Evolutionary conservation across 225 moss, liverwort and hornwort genomes (phyloP), one percentile per base, ranked within the genome.

Genomic region (Pseudoscleropodium purum): DNA sequence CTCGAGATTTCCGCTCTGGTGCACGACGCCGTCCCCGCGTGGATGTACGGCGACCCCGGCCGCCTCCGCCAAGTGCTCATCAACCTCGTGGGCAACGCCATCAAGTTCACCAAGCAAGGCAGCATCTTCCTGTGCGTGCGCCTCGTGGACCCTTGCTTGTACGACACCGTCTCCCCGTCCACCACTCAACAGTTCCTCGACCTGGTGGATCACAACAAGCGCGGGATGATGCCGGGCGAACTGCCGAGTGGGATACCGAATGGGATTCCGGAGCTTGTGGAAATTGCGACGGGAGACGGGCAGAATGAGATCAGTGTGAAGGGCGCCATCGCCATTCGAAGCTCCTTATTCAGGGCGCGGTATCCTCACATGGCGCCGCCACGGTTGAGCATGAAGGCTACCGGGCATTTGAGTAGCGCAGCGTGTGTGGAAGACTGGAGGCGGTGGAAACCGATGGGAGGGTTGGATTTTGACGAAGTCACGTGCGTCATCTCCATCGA

Each of bases 61-160:
- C 89, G 98, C 75, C 90, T 98, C 66, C 98, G 98, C 56, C 96
- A 96, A 92, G 94, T 98, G 84, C 82, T 97, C 84, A 97, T 96
- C 85, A 98, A 98, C 79, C 96, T 97, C 15, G 94, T 98, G 59
- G 97, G 97, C 56, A 98, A 98, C 82, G 93, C 97, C 68, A 95
- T 96, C 91, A 98, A 98, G 95, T 98, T 98, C 87, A 98, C 97
- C 33, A 96, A 96, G 95, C 92, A 95, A 85, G 97, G 97, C 54
- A 95, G 93, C 84, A 94, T 98, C 88, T 92, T 98, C 31, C 89
- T 98, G 66, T 96, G 96, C 78, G 93, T 95, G 70, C 95, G 97
- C 60, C 90, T 94, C 59, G 89, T 92, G 62, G 92, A 93, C 39
- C 91, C 91, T 24, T 76, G 81, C 45, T 75, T 90, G 54, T 86